Evolutionary conservation across 805 yeast genomes (phyloP).

Genomic region (Clavispora carvajalis): DNA sequence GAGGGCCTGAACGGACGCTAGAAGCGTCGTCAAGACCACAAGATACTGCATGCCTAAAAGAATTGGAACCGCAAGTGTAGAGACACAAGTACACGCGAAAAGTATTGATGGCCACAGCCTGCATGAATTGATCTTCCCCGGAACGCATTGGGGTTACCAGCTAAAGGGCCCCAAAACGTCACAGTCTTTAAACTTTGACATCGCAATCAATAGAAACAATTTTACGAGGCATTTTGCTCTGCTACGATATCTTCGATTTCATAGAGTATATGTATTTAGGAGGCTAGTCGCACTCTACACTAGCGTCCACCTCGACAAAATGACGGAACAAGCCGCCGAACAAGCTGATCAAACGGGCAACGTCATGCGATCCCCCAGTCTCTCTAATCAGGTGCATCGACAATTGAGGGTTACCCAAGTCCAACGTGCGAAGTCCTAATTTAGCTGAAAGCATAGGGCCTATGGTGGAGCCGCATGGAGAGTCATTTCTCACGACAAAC

Average conservation of each 20-base stretch:
- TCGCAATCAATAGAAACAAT: too few relatives aligned
- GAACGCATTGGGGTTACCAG: too few relatives aligned
- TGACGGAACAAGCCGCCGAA: slow-evolving; percentile 56
- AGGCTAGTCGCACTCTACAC: slow-evolving; percentile 20
- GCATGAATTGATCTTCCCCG: background rate
- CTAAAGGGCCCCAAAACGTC: too few relatives aligned
- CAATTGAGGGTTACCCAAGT: slow-evolving; percentile 86
- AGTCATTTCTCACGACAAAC: slow-evolving; percentile 88
- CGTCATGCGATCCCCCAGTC: slow-evolving; percentile 78
- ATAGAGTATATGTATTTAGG: background rate
- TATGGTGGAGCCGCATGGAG: slow-evolving; percentile 94
- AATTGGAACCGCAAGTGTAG: background rate
- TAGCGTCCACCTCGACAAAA: slow-evolving; percentile 24
- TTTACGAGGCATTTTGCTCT: too few relatives aligned
- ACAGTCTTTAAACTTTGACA: too few relatives aligned
- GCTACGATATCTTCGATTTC: too few relatives aligned
- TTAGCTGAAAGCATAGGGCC: slow-evolving; percentile 91
- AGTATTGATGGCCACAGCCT: background rate
- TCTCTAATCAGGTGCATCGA: slow-evolving; percentile 94
- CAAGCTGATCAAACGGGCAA: slow-evolving; percentile 54
- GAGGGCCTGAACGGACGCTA: background rate
- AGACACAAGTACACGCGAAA: too few relatives aligned
- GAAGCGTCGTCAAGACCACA: background rate
- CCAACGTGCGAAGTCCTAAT: slow-evolving; percentile 81
- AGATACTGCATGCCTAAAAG: background rate